Evolutionary conservation across 2,329 filamentous ascomycete genomes (phyloP), one percentile per base, ranked within the genome.

Genomic region (Epichloe uncinata): DNA sequence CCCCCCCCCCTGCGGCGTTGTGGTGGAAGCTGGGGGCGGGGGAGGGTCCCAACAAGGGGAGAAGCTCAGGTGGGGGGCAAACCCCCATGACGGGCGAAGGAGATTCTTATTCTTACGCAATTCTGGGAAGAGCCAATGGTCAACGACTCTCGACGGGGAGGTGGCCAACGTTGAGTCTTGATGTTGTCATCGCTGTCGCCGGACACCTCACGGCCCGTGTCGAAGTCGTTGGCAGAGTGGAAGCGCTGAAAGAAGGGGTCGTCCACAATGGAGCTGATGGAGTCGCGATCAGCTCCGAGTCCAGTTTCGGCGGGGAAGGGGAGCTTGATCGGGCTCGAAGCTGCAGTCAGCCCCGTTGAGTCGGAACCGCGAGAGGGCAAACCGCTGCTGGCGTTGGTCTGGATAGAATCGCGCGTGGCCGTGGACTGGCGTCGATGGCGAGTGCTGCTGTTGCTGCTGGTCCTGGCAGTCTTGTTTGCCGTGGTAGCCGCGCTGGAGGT

Each of bases 231-330:
- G 49, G 60, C 55, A 34, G 56, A 56, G 60, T 72, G 64, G 55
- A 72, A 71, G 54, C 68, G 69, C 57, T 71, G 69, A 63, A 76
- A 74, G 61, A 78, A 77, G 33, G 73, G 73, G 55, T 78, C 74
- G 68, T 79, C 73, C 59, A 75, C 65, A 53, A 78, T 74, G 52
- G 74, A 77, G 47, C 69, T 62, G 54, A 77, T 64, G 16, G 75
- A 79, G 56, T 73, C 71, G 53, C 73, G 69, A 57, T 64, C 62
- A 47, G 56, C 16, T 20, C 13, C 58, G 50, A 56, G 50, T 34
- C 53, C 50, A 8, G 57, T 54, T 41, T 62, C 61, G 55, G 61
- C 20, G 12, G 56, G 49, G 44, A 58, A 55, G 45, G 56, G 44
- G n/a, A 51, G 41, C 35, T 54, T 55, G 48, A 43, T 45, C 22